Evolutionary conservation across 1,284 basidiomycete species (phyloP), one percentile per base, ranked within the genome.

Genomic region (Tilletia walkeri): DNA sequence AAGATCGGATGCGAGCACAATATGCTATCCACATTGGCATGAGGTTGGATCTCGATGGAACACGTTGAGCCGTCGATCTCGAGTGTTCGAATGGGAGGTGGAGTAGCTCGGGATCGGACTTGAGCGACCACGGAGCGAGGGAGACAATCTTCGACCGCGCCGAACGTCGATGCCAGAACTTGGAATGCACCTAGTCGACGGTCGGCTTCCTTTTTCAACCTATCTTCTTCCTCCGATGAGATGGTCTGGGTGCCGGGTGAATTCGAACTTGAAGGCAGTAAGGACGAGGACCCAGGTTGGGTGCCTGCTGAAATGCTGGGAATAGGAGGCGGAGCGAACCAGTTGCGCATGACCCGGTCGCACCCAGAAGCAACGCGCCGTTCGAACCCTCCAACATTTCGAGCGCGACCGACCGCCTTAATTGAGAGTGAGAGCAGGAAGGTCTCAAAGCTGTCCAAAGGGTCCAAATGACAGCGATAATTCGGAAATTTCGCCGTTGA

Each of bases 381-480:
- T 34, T 63, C 59, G 59, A 63, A 63, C 59, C 6, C 34, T 20
- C 59, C 20, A 14, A 14, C 9, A 1, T 45, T 14, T 2, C 59
- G 59, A 10, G 59, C 30, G 34, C 34, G 59, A 39, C 59, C 16
- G 12, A 34, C 36, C 59, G 59, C 39, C 59, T 63, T 63, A 10
- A 63, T 9, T 34, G 59, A 63, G 59, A 63, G 59, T 34, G 59
- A 63, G 59, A 63, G 59, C 12, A 63, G 18, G 36, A 63, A 63
- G n/a, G 59, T 63, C 59, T 63, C 59, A 20, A 63, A 63, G 59
- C 59, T 63, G 59, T 63, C 59, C 34, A 63, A 20, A 7, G 59
- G 59, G 36, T 63, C 59, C 4, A 63, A n/a, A 18, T 38, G 34
- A 39, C 59, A 63, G 9, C 38, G 59, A 41, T 63, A 63, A 24